phyloP scores from a whole-genome alignment of 1,284 basidiomycete genomes.

The Ceratobasidium sp. region DNA sequence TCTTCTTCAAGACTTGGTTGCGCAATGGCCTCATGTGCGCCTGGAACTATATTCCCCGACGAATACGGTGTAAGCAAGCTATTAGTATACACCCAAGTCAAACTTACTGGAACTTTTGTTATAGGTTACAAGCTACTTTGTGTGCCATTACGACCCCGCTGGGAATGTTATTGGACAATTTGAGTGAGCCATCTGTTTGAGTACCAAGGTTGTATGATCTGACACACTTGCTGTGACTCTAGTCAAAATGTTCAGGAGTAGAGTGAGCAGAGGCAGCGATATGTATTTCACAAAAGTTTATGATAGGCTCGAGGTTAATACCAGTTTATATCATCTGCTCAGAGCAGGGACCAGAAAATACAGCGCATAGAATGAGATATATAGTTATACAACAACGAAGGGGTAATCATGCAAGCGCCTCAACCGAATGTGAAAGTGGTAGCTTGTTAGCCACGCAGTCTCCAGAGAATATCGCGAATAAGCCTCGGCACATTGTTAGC shows the following conservation, averaged over 20 bases:
- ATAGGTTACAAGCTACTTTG: slow-evolving; percentile 26
- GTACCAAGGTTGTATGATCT: too few species aligned
- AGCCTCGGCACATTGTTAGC: slow-evolving; percentile 31
- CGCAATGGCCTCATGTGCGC: slow-evolving; percentile 54
- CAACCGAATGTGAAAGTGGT: background rate
- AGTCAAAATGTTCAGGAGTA: slow-evolving; percentile 32
- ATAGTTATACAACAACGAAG: too few species aligned
- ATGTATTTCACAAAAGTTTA: too few species aligned
- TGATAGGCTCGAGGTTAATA: too few species aligned
- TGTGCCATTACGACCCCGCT: too few species aligned
- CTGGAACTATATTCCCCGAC: slow-evolving; percentile 12
- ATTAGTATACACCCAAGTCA: background rate
- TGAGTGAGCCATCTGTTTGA: too few species aligned
- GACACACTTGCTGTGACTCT: background rate
- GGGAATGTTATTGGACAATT: too few species aligned
- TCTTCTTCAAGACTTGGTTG: slow-evolving; percentile 63
- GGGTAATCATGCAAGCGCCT: background rate
- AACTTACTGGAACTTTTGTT: background rate
- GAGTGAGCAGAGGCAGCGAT: too few species aligned
- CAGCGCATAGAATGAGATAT: slow-evolving; percentile 2
- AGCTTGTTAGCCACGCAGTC: background rate
- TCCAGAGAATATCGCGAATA: slow-evolving; percentile 29
- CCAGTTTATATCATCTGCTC: too few species aligned
- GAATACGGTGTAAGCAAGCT: slow-evolving; percentile 2
- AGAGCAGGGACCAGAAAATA: too few species aligned